Evolutionary conservation across 495 filamentous ascomycete genomes (phyloP).

Genomic region (Penicillium taxi): DNA sequence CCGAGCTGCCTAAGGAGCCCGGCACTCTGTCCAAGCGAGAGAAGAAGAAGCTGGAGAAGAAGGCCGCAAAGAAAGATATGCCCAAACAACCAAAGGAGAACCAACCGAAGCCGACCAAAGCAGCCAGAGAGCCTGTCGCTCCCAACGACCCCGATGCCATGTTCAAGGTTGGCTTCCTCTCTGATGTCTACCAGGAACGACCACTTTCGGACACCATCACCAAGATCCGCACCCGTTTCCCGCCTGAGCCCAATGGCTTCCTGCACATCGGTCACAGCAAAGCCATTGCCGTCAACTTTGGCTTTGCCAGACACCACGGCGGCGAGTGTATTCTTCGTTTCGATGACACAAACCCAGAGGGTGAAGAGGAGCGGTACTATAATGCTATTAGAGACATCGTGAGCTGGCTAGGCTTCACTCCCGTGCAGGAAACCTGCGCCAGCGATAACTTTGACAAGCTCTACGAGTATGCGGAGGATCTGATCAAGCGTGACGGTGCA

Average conservation of each 20-base stretch:
- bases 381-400: conserved; percentile 70
- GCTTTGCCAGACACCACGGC: conserved; percentile 79
- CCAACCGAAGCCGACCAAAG: conserved; percentile 28
- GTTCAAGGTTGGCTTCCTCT: conserved; percentile 80
- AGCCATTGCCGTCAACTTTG: conserved; percentile 96
- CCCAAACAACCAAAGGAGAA: conserved; percentile 27
- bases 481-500: conserved; percentile 64
- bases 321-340: conserved; percentile 65
- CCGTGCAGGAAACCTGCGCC: conserved; percentile 68
- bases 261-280: conserved; percentile 91
- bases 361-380: conserved; percentile 74
- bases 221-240: conserved; percentile 63
- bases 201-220: conserved; percentile 51
- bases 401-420: conserved; percentile 75
- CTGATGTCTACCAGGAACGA: conserved; percentile 70
- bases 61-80: conserved; percentile 32
- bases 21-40: conserved; percentile 48
- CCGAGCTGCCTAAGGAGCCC: conserved; percentile 12
- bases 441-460: conserved; percentile 79
- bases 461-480: conserved; percentile 80
- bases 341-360: conserved; percentile 81
- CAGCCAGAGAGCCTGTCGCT: conserved; percentile 27
- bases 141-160: conserved; percentile 57
- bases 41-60: conserved; percentile 52
- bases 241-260: conserved; percentile 72